phyloP scores from a whole-genome alignment of 768 basidiomycete species.

The Exidia glandulosa region DNA sequence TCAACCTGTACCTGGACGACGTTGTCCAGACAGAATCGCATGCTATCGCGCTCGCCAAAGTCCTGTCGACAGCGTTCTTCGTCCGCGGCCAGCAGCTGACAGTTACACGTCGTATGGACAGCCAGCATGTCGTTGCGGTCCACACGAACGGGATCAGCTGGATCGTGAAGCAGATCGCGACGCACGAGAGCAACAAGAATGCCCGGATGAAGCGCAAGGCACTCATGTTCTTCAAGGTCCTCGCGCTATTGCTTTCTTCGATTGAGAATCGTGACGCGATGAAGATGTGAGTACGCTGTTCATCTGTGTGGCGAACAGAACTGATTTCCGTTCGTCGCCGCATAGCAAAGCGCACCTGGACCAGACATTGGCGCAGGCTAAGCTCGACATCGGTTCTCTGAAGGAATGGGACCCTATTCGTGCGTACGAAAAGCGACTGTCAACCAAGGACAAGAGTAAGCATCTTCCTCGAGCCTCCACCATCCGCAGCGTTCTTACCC shows the following conservation, averaged over 20 bases:
- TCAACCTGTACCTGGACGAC: slow-evolving; percentile 66
- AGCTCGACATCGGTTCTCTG: no score
- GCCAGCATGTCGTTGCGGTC: slow-evolving; percentile 54
- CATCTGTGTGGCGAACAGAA: background rate
- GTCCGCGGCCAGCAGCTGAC: slow-evolving; percentile 85
- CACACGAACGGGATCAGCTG: slow-evolving; percentile 63
- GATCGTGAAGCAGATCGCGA: slow-evolving; percentile 52
- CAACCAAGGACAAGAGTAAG: slow-evolving; percentile 65
- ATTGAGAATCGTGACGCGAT: slow-evolving; percentile 65
- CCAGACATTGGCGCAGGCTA: slow-evolving; percentile 58
- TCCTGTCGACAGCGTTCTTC: slow-evolving; percentile 58
- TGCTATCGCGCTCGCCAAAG: slow-evolving; percentile 60
- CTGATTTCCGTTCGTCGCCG: background rate
- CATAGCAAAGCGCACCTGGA: slow-evolving; percentile 75
- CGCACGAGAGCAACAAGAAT: slow-evolving; percentile 50
- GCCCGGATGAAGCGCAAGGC: slow-evolving; percentile 45
- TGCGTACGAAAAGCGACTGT: slow-evolving; percentile 75
- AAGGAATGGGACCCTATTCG: slow-evolving; percentile 79
- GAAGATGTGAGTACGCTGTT: slow-evolving; percentile 51
- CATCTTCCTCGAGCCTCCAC: no score
- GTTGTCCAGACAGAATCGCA: slow-evolving; percentile 51
- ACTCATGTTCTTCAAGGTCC: slow-evolving; percentile 61
- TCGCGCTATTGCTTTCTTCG: slow-evolving; percentile 51
- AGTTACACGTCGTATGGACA: slow-evolving; percentile 59
- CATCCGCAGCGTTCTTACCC: no score